Conservation (phyloP, 768 basidiomycete species). For the Pleurotus pulmonarius region DNA sequence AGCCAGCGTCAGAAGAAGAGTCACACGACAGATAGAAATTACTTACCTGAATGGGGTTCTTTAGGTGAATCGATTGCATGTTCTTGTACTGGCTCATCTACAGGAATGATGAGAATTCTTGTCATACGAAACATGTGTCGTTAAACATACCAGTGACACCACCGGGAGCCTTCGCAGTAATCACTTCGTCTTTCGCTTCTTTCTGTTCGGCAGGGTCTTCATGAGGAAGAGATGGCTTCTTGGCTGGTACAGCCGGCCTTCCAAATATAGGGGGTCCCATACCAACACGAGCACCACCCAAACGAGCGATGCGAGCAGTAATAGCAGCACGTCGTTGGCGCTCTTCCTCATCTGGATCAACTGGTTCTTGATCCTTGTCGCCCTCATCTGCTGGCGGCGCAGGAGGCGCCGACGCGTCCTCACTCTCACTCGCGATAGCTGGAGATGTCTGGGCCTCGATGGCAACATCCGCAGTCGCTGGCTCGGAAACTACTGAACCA, state of each 20-base stretch:
- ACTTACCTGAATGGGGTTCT: too few relatives aligned
- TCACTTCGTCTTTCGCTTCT: constrained; percentile 8
- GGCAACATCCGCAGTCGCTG: constrained; percentile 7
- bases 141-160: neutral
- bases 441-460: neutral
- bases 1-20: too few relatives aligned
- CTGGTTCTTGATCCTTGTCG: constrained; percentile 21
- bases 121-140: too few relatives aligned
- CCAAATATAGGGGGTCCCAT: constrained; percentile 77
- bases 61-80: neutral
- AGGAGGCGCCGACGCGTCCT: neutral
- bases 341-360: constrained; percentile 64
- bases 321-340: constrained; percentile 80
- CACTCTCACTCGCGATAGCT: neutral
- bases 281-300: constrained; percentile 82
- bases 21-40: too few relatives aligned
- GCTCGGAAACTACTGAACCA: constrained; percentile 6
- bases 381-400: constrained; percentile 20
- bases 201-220: constrained; percentile 9
- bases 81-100: constrained; percentile 11
- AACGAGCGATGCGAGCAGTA: constrained; percentile 88
- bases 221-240: constrained; percentile 20
- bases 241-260: constrained; percentile 32
- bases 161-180: neutral
- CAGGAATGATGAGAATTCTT: constrained; percentile 5